Base-by-base conservation (phyloP, 2,329 filamentous ascomycete genomes). In the Lachnellula subtilissima region DNA sequence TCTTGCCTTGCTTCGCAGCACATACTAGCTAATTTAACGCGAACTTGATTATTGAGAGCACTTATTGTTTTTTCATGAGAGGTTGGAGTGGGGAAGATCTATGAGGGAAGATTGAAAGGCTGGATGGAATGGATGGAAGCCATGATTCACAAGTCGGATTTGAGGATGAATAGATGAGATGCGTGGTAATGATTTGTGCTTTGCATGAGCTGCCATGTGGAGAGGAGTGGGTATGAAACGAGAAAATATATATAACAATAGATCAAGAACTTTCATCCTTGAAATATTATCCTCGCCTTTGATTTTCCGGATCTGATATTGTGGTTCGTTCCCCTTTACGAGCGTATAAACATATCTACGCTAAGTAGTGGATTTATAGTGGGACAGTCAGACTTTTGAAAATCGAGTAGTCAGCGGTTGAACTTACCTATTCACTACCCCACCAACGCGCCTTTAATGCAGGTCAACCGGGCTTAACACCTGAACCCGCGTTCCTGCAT, bases 161-260 rank as follows among this genome's bases (percentile, higher is more conserved):
- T 50, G 48, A 37, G 47, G 48, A 50, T 50, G 48, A 50, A 35
- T 40, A 50, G 48, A 40, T 50, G 48, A 50, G 48, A 50, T n/a
- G 48, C 35, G 48, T 35, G 46, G 23, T 48, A 46, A 19, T 35
- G 11, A 17, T 2, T 32, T 37, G 23, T 17, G 15, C 32, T 49
- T 23, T 15, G 23, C 23, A 25, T 47, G 22, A 47, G 22, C 45
- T 22, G 28, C n/a, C 19, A 42, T 5, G 39, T 42, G 6, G 7
- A 28, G 28, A 28, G 28, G 7, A 12, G 39, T 25, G 14, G 19
- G 4, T 46, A 25, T 14, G 12, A 32, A 49, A 28, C 11, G 12
- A 49, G 25, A 37, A 17, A 17, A 49, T 1, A 36, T 5, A 36
- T 49, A 48, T 48, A 48, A 22, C 47, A 48, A 25, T 25, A 48